phyloP scores from a whole-genome alignment of 352 stramenopile genomes.

The Phytophthora syringae region DNA sequence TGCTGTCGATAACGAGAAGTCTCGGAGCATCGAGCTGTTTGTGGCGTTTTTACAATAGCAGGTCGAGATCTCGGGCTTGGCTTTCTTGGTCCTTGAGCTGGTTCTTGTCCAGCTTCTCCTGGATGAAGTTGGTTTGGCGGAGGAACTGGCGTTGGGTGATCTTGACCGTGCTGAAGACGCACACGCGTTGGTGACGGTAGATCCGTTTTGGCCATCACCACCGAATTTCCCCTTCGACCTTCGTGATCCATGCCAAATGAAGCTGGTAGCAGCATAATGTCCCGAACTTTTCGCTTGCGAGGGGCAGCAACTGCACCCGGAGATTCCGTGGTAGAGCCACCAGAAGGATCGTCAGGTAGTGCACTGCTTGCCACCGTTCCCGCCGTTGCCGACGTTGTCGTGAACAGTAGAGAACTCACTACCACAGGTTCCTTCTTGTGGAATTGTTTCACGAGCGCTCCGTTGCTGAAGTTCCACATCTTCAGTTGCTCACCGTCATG shows the following conservation, averaged over 20 bases:
- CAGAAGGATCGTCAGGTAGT: slow-evolving; percentile 15
- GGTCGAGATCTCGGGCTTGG: slow-evolving; percentile 16
- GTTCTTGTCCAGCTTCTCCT: slow-evolving; percentile 13
- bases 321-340: slow-evolving; percentile 8
- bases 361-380: slow-evolving; percentile 25
- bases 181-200: slow-evolving; percentile 59
- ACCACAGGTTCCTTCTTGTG: slow-evolving; percentile 60
- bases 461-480: slow-evolving; percentile 93
- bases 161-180: slow-evolving; percentile 33
- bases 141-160: slow-evolving; percentile 27
- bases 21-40: slow-evolving; percentile 17
- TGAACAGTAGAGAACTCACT: slow-evolving; percentile 32
- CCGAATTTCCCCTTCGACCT: slow-evolving; percentile 42
- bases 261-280: slow-evolving; percentile 69
- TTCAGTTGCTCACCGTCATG: slow-evolving; percentile 82
- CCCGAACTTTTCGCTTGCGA: slow-evolving; percentile 54
- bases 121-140: not conserved
- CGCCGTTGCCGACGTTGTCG: slow-evolving; percentile 26
- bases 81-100: slow-evolving; percentile 10
- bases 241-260: slow-evolving; percentile 70
- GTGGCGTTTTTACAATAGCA: not conserved
- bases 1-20: slow-evolving; percentile 69
- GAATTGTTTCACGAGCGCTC: slow-evolving; percentile 84
- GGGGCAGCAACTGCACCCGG: slow-evolving; percentile 6
- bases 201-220: slow-evolving; percentile 42